A percentile compares a stretch with the other conserved stretches of the same genome.
phyloP scores from a whole-genome alignment of 305 asterid genomes.

The Fraxinus xanthoxyloides region DNA sequence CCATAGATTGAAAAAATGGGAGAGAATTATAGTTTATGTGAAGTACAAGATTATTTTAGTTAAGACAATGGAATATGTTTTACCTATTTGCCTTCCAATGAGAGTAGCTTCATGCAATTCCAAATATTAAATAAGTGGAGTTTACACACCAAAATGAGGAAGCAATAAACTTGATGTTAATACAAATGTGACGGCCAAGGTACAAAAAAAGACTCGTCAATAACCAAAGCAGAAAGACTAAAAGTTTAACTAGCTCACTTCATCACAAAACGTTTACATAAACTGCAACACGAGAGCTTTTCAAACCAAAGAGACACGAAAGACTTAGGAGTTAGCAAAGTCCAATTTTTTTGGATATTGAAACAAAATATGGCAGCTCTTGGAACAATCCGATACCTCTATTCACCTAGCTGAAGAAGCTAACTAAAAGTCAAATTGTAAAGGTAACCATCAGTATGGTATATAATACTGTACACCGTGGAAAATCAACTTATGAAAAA shows the following conservation, averaged over 20 bases:
- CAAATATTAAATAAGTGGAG: constrained; percentile 5
- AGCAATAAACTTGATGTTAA: not conserved
- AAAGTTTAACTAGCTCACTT: not conserved
- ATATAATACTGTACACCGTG: not conserved
- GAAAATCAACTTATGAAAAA: too few species aligned
- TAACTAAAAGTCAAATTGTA: not conserved
- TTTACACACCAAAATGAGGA: not conserved
- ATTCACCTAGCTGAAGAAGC: not conserved
- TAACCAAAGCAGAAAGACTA: not conserved
- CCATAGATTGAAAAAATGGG: too few species aligned
- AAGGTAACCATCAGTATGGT: not conserved
- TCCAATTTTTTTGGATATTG: too few species aligned
- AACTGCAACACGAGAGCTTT: not conserved
- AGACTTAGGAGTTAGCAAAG: too few species aligned
- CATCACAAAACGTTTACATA: not conserved
- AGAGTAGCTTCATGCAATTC: constrained; percentile 59
- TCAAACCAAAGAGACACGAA: too few species aligned
- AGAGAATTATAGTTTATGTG: not conserved
- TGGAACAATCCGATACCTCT: too few species aligned
- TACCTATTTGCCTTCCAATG: constrained; percentile 78
- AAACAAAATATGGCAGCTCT: too few species aligned
- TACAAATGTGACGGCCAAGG: not conserved
- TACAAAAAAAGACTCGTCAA: not conserved
- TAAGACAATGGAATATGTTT: constrained; percentile 14
- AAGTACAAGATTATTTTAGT: not conserved